These are phyloP conservation scores for Auricularia sp. DNA, from an alignment of 768 basidiomycete genomes.

Conservation along the genomic window DNA sequence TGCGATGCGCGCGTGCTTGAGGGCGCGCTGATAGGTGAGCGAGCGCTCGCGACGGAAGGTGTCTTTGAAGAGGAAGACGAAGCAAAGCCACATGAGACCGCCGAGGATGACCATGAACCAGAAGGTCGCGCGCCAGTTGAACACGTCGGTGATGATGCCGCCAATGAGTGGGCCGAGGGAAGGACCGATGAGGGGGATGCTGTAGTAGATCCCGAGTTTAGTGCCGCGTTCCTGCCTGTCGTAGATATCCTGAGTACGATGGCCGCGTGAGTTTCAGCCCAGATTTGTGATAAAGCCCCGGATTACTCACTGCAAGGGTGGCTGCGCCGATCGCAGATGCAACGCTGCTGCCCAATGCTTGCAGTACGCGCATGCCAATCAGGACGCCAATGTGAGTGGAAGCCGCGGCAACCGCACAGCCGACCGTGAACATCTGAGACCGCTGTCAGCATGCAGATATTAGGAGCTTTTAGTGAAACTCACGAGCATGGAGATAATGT, in stretches of 20 bases:
- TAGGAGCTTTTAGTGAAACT: not conserved
- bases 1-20: constrained; percentile 25
- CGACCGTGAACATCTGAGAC: constrained; percentile 37
- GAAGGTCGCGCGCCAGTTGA: constrained; percentile 73
- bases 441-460: not conserved
- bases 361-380: constrained; percentile 57
- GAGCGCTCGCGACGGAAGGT: constrained; percentile 80
- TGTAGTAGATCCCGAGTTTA: constrained; percentile 71
- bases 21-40: constrained; percentile 60
- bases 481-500: constrained; percentile 14
- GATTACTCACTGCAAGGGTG: constrained; percentile 40
- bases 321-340: constrained; percentile 65
- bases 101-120: constrained; percentile 69
- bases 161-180: constrained; percentile 61
- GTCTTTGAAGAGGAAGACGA: constrained; percentile 64
- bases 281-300: not conserved
- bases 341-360: constrained; percentile 58
- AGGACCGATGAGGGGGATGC: constrained; percentile 19
- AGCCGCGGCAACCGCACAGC: constrained; percentile 45
- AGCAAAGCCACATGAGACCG: constrained; percentile 41
- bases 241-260: constrained; percentile 42
- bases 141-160: constrained; percentile 52
- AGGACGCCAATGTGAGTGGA: constrained; percentile 44
- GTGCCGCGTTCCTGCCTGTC: constrained; percentile 64
- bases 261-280: not conserved